Evolutionary conservation across 108 stramenopile genomes (phyloP).

Genomic region (Cylindrotheca closterium): DNA sequence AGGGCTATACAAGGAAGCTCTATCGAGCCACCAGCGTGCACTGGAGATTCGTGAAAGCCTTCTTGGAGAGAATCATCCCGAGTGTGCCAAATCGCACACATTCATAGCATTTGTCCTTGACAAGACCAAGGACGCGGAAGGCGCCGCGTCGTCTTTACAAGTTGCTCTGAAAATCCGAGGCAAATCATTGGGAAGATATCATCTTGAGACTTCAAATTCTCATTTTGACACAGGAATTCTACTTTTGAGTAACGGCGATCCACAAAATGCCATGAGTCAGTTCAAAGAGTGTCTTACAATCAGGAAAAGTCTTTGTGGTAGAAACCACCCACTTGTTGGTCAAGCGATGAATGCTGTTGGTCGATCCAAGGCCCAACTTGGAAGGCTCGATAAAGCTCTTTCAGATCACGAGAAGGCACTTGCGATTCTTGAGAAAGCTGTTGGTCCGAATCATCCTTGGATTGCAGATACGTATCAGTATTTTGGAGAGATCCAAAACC

Average conservation of each 20-base stretch:
- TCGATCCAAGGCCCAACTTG: slow-evolving; percentile 8
- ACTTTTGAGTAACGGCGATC: slow-evolving; percentile 11
- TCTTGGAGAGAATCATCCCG: slow-evolving; percentile 23
- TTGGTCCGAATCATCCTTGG: slow-evolving; percentile 30
- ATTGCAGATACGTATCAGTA: slow-evolving; percentile 37
- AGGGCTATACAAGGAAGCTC: slow-evolving; percentile 17
- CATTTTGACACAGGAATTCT: slow-evolving; percentile 20
- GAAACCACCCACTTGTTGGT: slow-evolving; percentile 24
- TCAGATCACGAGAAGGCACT: slow-evolving; percentile 27
- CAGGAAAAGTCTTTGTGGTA: slow-evolving; percentile 20
- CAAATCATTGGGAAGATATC: slow-evolving; percentile 22
- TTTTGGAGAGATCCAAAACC: slow-evolving; percentile 25
- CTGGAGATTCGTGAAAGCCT: slow-evolving; percentile 19
- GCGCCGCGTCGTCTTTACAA: slow-evolving; percentile 2
- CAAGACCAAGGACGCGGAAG: slow-evolving; percentile 18
- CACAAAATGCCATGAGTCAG: slow-evolving; percentile 20
- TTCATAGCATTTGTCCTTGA: slow-evolving; percentile 10
- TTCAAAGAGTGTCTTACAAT: slow-evolving; percentile 35
- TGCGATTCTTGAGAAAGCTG: slow-evolving; percentile 13
- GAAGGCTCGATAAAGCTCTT: slow-evolving; percentile 13
- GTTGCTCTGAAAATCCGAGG: slow-evolving; percentile 26
- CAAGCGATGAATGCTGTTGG: slow-evolving; percentile 24
- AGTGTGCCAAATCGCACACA: slow-evolving; percentile 30
- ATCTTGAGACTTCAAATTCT: slow-evolving; percentile 17
- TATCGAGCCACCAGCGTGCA: slow-evolving; percentile 15